Conservation (phyloP, 164 flowering plant species). For the Aristolochia californica region DNA sequence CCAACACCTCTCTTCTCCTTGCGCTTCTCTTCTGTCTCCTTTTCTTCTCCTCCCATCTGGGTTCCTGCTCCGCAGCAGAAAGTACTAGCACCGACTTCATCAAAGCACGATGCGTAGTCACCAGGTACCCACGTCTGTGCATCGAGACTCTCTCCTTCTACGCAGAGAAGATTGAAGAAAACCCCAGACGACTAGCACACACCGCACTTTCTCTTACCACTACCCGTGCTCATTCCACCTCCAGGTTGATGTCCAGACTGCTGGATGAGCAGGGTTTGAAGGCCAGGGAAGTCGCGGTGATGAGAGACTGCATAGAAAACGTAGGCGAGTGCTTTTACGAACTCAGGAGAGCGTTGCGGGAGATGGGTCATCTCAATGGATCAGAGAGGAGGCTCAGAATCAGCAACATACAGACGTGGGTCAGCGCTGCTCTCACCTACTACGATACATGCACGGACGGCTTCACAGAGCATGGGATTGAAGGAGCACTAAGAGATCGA, state of each 20-base stretch:
- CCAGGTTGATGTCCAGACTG: too few relatives aligned
- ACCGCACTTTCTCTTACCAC: constrained; percentile 8
- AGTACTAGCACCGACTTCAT: constrained; percentile 20
- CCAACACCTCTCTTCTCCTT: background rate
- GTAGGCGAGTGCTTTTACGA: constrained; percentile 33
- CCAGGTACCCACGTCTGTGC: constrained; percentile 33
- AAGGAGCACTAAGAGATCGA: constrained; percentile 9
- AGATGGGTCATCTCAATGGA: constrained; percentile 20
- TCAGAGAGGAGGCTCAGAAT: constrained; percentile 21
- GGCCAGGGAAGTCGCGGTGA: constrained; percentile 31
- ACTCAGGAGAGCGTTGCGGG: too few relatives aligned
- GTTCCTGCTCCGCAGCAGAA: background rate
- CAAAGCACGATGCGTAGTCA: constrained; percentile 13
- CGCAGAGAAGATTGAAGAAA: constrained; percentile 17
- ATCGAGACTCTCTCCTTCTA: constrained; percentile 30
- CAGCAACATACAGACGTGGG: constrained; percentile 58
- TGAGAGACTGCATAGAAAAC: constrained; percentile 58
- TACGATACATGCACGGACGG: constrained; percentile 59
- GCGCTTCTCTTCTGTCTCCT: background rate
- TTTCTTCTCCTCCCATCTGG: too few relatives aligned
- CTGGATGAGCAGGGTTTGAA: constrained; percentile 11
- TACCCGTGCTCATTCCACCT: constrained; percentile 12
- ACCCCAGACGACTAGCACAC: constrained; percentile 1
- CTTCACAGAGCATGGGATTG: constrained; percentile 35
- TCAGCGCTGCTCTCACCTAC: constrained; percentile 66